Percentiles rank a stretch among this genome's conserved stretches.
Conservation (phyloP, 2,329 filamentous ascomycete species). For the Aspergillus nomiae region DNA sequence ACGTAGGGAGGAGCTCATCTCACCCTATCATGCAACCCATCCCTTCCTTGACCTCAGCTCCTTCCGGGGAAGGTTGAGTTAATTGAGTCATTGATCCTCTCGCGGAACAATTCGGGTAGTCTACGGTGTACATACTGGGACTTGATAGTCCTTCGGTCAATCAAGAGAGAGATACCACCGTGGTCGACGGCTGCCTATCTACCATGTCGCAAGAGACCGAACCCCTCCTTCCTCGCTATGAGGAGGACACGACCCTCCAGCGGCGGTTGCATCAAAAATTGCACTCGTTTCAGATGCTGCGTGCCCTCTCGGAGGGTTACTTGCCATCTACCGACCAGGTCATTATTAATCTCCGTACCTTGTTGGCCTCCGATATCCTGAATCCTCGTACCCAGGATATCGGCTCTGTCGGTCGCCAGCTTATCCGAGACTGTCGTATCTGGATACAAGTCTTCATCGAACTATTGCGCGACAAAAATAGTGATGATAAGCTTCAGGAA, state of each 20-base stretch:
- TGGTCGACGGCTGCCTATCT: conserved; percentile 4
- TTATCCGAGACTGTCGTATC: conserved; percentile 71
- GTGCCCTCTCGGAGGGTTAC: conserved; percentile 78
- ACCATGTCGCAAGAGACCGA: conserved; percentile 62
- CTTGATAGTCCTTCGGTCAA: conserved; percentile 2
- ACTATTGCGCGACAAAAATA: conserved; percentile 80
- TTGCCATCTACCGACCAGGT: conserved; percentile 90
- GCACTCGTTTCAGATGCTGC: conserved; percentile 88
- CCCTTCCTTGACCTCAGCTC: conserved; percentile 4
- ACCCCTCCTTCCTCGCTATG: conserved; percentile 75
- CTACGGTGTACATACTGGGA: background rate
- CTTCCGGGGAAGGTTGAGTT: background rate
- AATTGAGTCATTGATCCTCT: background rate
- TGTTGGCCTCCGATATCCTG: conserved; percentile 76
- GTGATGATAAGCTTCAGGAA: conserved; percentile 82
- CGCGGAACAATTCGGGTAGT: conserved; percentile 1
- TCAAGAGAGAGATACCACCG: background rate
- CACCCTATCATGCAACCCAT: conserved; percentile 8
- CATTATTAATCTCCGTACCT: conserved; percentile 75
- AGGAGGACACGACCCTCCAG: conserved; percentile 77
- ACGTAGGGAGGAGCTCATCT: conserved; percentile 7
- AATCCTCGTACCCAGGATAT: conserved; percentile 74
- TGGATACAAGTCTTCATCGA: conserved; percentile 80
- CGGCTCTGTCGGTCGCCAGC: conserved; percentile 72
- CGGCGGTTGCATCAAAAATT: conserved; percentile 81